A percentile compares a stretch with the other conserved stretches of the same genome.
phyloP scores from a whole-genome alignment of 257 asterid species.

The Orobanche coerulescens region DNA sequence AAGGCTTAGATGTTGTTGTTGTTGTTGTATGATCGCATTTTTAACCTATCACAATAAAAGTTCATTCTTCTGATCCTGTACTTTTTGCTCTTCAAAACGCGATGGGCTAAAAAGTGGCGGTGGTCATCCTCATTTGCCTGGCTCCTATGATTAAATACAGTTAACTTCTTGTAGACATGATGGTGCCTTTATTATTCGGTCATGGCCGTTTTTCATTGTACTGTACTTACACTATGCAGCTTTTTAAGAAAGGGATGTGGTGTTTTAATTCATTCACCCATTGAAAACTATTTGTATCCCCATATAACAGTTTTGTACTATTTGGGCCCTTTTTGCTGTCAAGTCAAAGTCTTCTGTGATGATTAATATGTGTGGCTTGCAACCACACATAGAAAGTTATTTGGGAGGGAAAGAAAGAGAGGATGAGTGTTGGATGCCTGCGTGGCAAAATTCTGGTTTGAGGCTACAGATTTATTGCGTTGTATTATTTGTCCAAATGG shows the following conservation, averaged over 20 bases:
- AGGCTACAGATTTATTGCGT: neutral
- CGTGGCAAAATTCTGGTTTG: neutral
- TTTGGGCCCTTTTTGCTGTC: too few relatives aligned
- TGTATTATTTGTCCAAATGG: neutral
- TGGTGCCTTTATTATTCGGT: neutral
- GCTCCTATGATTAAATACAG: neutral
- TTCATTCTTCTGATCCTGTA: neutral
- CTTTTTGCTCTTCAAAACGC: neutral
- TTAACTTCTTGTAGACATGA: neutral
- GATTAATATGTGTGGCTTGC: too few relatives aligned
- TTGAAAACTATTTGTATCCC: too few relatives aligned
- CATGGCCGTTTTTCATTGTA: neutral
- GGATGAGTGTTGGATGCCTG: too few relatives aligned
- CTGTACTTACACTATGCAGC: neutral
- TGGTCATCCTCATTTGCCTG: neutral
- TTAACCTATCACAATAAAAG: slow-evolving; percentile 7
- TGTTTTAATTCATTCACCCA: too few relatives aligned
- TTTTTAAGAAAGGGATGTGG: neutral
- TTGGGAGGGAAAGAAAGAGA: neutral
- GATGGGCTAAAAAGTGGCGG: neutral
- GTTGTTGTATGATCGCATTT: neutral
- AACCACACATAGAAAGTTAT: too few relatives aligned
- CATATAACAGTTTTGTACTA: too few relatives aligned
- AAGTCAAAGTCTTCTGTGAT: too few relatives aligned
- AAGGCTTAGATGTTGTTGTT: too few relatives aligned